Percentiles rank a stretch among this genome's conserved stretches.
phyloP scores from a whole-genome alignment of 1,139 yeast genomes.

The Geotrichum bryndzae region DNA sequence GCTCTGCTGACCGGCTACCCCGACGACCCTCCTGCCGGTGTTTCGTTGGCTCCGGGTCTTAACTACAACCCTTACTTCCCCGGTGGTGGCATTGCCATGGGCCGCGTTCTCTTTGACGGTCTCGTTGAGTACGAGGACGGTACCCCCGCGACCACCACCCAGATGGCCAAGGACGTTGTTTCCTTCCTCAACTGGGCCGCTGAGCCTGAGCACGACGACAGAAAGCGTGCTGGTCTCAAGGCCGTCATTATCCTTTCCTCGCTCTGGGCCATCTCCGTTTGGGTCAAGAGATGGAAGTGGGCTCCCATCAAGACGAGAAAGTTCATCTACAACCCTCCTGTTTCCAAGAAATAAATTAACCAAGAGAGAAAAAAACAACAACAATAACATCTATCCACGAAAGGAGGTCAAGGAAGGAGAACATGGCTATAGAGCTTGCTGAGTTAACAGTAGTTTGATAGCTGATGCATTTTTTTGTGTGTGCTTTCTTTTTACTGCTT shows the following conservation, averaged over 20 bases:
- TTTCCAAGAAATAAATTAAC: constrained; percentile 48
- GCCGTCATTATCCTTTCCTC: constrained; percentile 76
- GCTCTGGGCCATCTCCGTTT: constrained; percentile 74
- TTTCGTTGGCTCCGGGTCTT: constrained; percentile 80
- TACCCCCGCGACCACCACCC: constrained; percentile 96
- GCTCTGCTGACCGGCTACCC: constrained; percentile 96
- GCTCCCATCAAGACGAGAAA: constrained; percentile 92
- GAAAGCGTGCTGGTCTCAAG: constrained; percentile 95
- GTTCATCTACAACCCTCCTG: constrained; percentile 80
- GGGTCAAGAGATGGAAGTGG: constrained; percentile 99
- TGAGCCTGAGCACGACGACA: constrained; percentile 97
- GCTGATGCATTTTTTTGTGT: no score
- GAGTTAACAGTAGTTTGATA: no score
- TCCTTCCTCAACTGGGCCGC: constrained; percentile 97
- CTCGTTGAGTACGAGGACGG: constrained; percentile 98
- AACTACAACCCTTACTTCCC: constrained; percentile 99
- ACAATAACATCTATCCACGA: no score
- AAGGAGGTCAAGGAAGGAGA: no score
- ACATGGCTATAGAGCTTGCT: no score
- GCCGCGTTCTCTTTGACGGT: constrained; percentile 93
- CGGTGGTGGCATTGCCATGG: constrained; percentile 99
- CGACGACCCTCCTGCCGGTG: constrained; percentile 98
- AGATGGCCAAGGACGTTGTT: constrained; percentile 98
- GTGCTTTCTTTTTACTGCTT: no score
- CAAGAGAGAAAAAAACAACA: no score